Evolutionary conservation across 2,329 filamentous ascomycete species (phyloP).

Genomic region (Neospermospora avenae): DNA sequence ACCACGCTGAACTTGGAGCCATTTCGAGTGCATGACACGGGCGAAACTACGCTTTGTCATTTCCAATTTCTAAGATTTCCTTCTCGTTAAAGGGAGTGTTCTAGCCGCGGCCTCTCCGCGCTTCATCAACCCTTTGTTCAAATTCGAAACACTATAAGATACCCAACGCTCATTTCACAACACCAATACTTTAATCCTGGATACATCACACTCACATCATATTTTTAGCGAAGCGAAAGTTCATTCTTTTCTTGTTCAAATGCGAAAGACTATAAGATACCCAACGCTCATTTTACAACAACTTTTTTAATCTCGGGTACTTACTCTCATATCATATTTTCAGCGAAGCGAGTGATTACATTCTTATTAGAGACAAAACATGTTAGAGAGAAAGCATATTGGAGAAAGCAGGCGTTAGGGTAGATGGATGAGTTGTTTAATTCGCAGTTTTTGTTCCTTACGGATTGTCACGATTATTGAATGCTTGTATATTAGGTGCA

Average conservation of each 20-base stretch:
- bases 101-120: not conserved
- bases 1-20: not conserved
- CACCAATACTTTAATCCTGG: not conserved
- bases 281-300: too few species aligned
- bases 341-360: too few species aligned
- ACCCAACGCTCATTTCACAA: not conserved
- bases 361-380: too few species aligned
- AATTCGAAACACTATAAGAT: not conserved
- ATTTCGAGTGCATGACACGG: not conserved
- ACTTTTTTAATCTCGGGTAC: too few species aligned
- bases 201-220: not conserved
- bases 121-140: not conserved
- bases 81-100: not conserved
- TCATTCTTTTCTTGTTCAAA: too few species aligned
- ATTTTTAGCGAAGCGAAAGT: not conserved
- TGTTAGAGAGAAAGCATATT: too few species aligned
- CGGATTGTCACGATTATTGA: not conserved
- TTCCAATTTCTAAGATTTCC: too few species aligned
- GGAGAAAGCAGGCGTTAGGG: not conserved
- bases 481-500: not conserved
- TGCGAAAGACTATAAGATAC: too few species aligned
- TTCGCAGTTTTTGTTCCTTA: not conserved
- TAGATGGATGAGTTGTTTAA: not conserved
- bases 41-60: not conserved
- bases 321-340: too few species aligned